Conservation (phyloP, 495 filamentous ascomycete species). For the Neurospora africana region DNA sequence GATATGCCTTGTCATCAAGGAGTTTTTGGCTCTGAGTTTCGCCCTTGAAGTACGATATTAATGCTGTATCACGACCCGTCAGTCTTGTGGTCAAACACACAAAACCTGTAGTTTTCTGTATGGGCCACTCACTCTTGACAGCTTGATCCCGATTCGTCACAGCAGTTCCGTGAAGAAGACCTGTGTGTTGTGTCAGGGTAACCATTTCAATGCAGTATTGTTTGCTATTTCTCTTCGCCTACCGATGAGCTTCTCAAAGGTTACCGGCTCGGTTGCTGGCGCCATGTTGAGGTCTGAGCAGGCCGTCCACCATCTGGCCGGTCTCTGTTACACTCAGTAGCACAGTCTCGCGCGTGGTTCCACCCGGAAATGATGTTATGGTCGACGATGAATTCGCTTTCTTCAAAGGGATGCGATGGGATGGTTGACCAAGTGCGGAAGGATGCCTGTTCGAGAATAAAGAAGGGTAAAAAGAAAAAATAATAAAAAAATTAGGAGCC, state of each 20-base stretch:
- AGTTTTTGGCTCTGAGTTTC: slow-evolving; percentile 10
- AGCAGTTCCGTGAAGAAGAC: slow-evolving; percentile 1
- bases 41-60: slow-evolving; percentile 16
- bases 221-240: slow-evolving; percentile 1
- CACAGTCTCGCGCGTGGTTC: background rate
- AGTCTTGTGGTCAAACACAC: slow-evolving; percentile 16
- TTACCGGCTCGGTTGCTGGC: slow-evolving; percentile 2
- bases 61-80: slow-evolving; percentile 43
- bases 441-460: background rate
- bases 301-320: background rate
- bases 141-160: slow-evolving; percentile 18
- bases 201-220: background rate
- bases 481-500: no score
- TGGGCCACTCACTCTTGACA: slow-evolving; percentile 24
- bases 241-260: slow-evolving; percentile 18
- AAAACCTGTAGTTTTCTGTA: slow-evolving; percentile 44
- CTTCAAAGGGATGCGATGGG: background rate
- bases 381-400: background rate
- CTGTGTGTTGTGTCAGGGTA: slow-evolving; percentile 5
- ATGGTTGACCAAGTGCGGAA: background rate
- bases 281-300: background rate
- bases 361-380: background rate
- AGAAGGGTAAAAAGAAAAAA: no score
- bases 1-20: slow-evolving; percentile 62
- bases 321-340: background rate